A percentile compares a stretch with the other conserved stretches of the same genome.
phyloP scores from a whole-genome alignment of 2,329 filamentous ascomycete species.

The Penicillium nordicum region DNA sequence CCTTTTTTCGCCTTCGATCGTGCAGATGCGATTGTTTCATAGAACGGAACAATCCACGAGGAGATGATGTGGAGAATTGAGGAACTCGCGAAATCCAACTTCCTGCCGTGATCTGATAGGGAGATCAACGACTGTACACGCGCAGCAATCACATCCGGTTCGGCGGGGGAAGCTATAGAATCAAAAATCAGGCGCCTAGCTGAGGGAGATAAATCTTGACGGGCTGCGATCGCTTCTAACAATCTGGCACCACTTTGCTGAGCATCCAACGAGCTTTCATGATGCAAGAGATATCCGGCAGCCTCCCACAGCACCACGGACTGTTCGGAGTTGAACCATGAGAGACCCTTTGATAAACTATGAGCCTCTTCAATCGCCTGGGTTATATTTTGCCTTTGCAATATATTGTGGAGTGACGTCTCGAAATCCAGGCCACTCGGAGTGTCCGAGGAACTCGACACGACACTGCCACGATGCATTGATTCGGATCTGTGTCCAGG shows the following conservation, averaged over 20 bases:
- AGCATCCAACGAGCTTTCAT: constrained; percentile 35
- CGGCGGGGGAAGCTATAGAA: constrained; percentile 33
- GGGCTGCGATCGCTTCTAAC: constrained; percentile 36
- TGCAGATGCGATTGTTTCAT: constrained; percentile 35
- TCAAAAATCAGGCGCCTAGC: constrained; percentile 36
- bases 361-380: constrained; percentile 41
- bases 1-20: constrained; percentile 39
- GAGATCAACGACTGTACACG: constrained; percentile 40
- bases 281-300: constrained; percentile 37
- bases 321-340: constrained; percentile 40
- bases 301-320: constrained; percentile 41
- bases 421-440: constrained; percentile 40
- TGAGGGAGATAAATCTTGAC: constrained; percentile 39
- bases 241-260: constrained; percentile 35
- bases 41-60: constrained; percentile 39
- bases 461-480: constrained; percentile 42
- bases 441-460: constrained; percentile 39
- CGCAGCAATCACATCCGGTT: constrained; percentile 37
- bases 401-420: constrained; percentile 33
- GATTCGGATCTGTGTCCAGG: constrained; percentile 37
- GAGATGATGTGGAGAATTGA: constrained; percentile 41
- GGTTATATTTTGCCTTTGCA: constrained; percentile 34
- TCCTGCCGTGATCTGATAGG: constrained; percentile 44
- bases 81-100: constrained; percentile 39
- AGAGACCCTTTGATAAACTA: constrained; percentile 30